Evolutionary conservation across 192 early-diverging fungal species (phyloP), one percentile per base, ranked within the genome.

Genomic region (Backusella parvicylindrica): DNA sequence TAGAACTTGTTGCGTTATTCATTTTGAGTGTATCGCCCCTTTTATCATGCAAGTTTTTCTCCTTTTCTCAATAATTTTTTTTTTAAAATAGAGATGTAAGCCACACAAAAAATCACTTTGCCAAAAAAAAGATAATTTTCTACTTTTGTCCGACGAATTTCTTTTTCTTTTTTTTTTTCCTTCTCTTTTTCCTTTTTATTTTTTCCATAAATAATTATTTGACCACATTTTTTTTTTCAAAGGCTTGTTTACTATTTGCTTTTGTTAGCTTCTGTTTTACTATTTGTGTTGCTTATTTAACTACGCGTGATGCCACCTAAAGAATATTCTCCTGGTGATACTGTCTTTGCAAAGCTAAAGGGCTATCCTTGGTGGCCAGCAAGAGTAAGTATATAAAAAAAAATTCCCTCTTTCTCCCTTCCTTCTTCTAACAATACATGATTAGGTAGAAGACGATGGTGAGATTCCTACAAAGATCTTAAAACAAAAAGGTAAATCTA

Each of bases 351-450:
- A 64, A 88, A 90, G 64, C 75, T 88, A 41, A 87, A 86, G 64
- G 89, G 89, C 2, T 88, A 83, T 64, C 87, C 87, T 35, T 88
- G 89, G 89, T 88, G 89, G 87, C 89, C 89, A 3, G 89, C 89
- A 60, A 79, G 83, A 72, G 89, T 87, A 84, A 87, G 83, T 75
- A 2, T 1, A 56, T 12, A 21, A 65, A 41, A 68, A 30, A 72
- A 28, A 70, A 63, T 8, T 35, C 32, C 32, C 31, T 64, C 32
- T 38, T 67, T 23, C 31, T 72, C 4, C 33, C 73, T 71, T 16
- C 23, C 16, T 26, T 15, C 35, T 9, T 32, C 37, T 47, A 63
- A 47, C 18, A 41, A 47, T 15, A 16, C 40, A 37, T 64, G 11
- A 31, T 28, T 60, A 85, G 84, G 73, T 85, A 64, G 84, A 85